Evolutionary conservation across 495 filamentous ascomycete genomes (phyloP), one percentile per base, ranked within the genome.

Genomic region (Penicillium herquei): DNA sequence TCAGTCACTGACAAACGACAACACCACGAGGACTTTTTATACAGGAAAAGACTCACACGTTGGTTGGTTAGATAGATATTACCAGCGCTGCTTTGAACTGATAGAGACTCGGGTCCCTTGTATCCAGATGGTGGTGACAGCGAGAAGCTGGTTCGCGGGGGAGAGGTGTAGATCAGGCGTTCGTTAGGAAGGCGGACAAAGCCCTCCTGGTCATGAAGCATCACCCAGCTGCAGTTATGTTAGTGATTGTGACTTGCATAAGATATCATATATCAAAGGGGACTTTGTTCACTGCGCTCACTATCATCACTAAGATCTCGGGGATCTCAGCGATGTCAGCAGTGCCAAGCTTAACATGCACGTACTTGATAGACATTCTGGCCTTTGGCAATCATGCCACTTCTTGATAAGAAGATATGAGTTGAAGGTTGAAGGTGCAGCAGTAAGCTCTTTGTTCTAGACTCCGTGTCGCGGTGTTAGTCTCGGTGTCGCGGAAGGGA

Each of bases 41-140:
- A 26, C 21, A 26, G 21, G 0, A 1, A 41, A 39, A n/a, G 1
- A 47, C 81, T 62, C 75, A 96, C 92, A 70, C 94, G 77, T 71
- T 96, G 89, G 61, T 94, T 98, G 39, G 94, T 97, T 60, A 98
- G 85, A 70, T 89, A 90, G 13, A 88, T 81, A 44, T 75, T 71
- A 14, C 89, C 89, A 6, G 78, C 72, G 57, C 79, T 79, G 58
- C 83, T 84, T 41, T 81, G 79, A 32, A 85, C 58, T 17, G 81
- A 80, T 47, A 87, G 78, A 1, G 78, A 70, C 41, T 85, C 77
- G 49, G 75, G 73, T 39, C 80, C 84, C 5, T 81, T 77, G 56
- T 79, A 83, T 35, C 79, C 75, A 43, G 81, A 78, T 6, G 79
- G 78, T n/a, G 84, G 81, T 41, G 85, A 76, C 34, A 92, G 63